Conservation (phyloP, 169 alveolate species). For the Plasmodium vivax region DNA sequence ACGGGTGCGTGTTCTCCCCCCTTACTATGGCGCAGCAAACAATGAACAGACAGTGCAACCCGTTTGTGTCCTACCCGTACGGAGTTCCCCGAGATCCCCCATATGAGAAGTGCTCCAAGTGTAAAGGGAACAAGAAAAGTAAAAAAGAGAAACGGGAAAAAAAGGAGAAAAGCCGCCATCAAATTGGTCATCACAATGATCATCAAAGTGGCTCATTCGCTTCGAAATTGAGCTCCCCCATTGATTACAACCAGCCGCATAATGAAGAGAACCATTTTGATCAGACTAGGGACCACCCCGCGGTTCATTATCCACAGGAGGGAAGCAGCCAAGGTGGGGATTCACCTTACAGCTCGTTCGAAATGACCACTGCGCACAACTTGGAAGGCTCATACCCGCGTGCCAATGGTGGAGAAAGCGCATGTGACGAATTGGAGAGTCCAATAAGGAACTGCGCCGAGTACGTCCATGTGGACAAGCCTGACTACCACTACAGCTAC, state of each 20-base stretch:
- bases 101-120: slow-evolving; percentile 64
- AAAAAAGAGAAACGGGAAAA: neutral
- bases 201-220: neutral
- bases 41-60: slow-evolving; percentile 60
- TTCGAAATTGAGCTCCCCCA: slow-evolving; percentile 9
- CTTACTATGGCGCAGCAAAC: slow-evolving; percentile 6
- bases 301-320: neutral
- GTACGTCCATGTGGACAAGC: neutral
- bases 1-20: slow-evolving; percentile 5
- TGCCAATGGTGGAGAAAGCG: neutral
- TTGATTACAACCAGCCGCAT: neutral
- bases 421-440: neutral
- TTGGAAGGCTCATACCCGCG: slow-evolving; percentile 4
- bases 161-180: neutral
- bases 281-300: neutral
- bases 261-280: neutral
- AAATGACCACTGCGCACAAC: neutral
- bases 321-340: neutral
- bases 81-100: slow-evolving; percentile 52
- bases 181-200: neutral
- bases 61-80: slow-evolving; percentile 68
- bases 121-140: slow-evolving; percentile 49
- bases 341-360: neutral
- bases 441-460: neutral
- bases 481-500: slow-evolving; percentile 28